These are phyloP conservation scores for Arthromyces matolae DNA, from an alignment of 768 basidiomycete genomes.

Conservation along the genomic window DNA sequence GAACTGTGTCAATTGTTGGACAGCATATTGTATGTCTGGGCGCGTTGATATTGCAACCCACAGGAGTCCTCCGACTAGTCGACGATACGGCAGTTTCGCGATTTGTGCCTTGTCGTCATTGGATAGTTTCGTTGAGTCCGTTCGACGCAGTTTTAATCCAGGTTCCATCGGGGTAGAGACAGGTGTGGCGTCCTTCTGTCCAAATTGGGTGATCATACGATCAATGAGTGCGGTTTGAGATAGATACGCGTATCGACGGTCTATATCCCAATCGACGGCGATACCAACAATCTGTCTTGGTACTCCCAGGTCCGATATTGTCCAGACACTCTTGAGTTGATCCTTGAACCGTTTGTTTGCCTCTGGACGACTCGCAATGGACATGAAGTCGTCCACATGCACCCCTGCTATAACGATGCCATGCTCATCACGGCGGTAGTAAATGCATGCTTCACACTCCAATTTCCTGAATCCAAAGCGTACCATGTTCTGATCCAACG, in stretches of 20 bases:
- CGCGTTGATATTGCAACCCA: too few relatives aligned
- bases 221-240: conserved; percentile 27
- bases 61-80: too few relatives aligned
- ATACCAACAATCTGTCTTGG: background rate
- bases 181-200: conserved; percentile 12
- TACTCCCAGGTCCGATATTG: too few relatives aligned
- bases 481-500: conserved; percentile 19
- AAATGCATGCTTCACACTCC: too few relatives aligned
- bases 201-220: conserved; percentile 16
- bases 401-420: conserved; percentile 26
- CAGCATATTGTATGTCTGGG: too few relatives aligned
- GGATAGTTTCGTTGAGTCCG: too few relatives aligned
- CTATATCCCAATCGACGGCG: conserved; percentile 19
- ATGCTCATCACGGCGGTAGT: conserved; percentile 16
- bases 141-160: conserved; percentile 5
- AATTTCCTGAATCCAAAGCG: conserved; percentile 27
- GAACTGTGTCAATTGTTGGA: too few relatives aligned
- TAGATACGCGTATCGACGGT: conserved; percentile 13
- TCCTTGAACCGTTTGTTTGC: conserved; percentile 17
- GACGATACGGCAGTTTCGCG: too few relatives aligned
- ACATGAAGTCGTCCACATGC: too few relatives aligned
- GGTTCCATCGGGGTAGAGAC: conserved; percentile 25
- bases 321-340: too few relatives aligned
- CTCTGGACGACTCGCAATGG: conserved; percentile 13
- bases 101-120: too few relatives aligned